A percentile compares a stretch with the other conserved stretches of the same genome.
phyloP scores from a whole-genome alignment of 2,329 filamentous ascomycete species.

The Aspergillus intermedius region DNA sequence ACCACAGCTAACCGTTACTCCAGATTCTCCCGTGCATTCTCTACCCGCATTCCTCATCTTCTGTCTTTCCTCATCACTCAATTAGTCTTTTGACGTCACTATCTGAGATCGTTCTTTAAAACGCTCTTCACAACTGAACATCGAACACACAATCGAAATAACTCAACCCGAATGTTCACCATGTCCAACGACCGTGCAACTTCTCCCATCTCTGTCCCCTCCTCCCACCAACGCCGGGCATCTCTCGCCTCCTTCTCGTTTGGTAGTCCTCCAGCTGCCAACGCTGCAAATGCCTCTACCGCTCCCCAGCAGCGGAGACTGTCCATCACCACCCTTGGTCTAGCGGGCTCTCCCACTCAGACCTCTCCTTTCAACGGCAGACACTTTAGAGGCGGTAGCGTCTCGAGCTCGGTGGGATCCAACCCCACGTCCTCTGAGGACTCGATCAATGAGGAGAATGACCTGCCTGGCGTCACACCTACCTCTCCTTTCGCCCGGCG shows the following conservation, averaged over 20 bases:
- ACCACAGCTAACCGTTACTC: no score
- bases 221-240: constrained; percentile 38
- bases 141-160: not conserved
- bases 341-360: constrained; percentile 65
- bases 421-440: constrained; percentile 36
- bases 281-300: constrained; percentile 47
- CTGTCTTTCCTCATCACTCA: no score
- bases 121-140: not conserved
- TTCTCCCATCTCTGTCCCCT: constrained; percentile 33
- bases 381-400: constrained; percentile 56
- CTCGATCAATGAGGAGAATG: constrained; percentile 59
- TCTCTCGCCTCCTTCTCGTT: constrained; percentile 34
- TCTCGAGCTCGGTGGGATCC: constrained; percentile 55
- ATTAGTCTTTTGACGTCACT: no score
- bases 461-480: constrained; percentile 54
- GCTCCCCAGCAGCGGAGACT: constrained; percentile 56
- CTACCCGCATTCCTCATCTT: no score
- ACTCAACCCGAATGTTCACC: constrained; percentile 6
- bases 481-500: constrained; percentile 66
- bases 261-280: constrained; percentile 31
- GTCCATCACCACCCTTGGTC: constrained; percentile 66
- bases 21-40: no score
- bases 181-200: constrained; percentile 41
- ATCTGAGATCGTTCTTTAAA: not conserved
- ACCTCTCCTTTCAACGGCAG: constrained; percentile 45